phyloP scores from a whole-genome alignment of 2,329 filamentous ascomycete species.

The Davidsoniella eucalypti region DNA sequence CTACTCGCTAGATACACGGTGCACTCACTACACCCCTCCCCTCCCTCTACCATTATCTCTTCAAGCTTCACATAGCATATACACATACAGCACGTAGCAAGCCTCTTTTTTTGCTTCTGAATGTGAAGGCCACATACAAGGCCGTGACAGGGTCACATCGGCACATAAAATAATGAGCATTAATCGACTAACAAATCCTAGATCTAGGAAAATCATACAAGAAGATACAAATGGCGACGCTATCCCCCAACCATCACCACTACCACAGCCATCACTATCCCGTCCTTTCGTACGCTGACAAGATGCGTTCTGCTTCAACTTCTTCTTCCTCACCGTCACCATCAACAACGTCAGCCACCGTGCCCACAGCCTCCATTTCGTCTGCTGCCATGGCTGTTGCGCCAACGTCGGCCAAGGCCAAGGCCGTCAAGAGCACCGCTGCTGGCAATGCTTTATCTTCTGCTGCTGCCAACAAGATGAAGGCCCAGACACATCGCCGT shows the following conservation, averaged over 20 bases:
- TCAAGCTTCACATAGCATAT: too few relatives aligned
- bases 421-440: slow-evolving; percentile 35
- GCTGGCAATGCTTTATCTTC: background rate
- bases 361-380: slow-evolving; percentile 40
- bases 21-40: too few relatives aligned
- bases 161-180: too few relatives aligned
- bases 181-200: background rate
- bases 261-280: slow-evolving; percentile 20
- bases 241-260: slow-evolving; percentile 42
- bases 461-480: slow-evolving; percentile 40
- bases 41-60: too few relatives aligned
- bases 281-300: slow-evolving; percentile 33
- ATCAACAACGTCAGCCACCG: slow-evolving; percentile 31
- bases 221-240: slow-evolving; percentile 48
- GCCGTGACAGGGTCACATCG: too few relatives aligned
- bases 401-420: slow-evolving; percentile 38
- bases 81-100: too few relatives aligned
- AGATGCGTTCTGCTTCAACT: slow-evolving; percentile 9
- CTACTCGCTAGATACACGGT: too few relatives aligned
- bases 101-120: too few relatives aligned
- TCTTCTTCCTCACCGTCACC: slow-evolving; percentile 13
- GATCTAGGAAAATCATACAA: background rate
- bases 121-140: too few relatives aligned
- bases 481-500: slow-evolving; percentile 79
- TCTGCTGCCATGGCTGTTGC: slow-evolving; percentile 46